Evolutionary conservation across 148 eudicot genomes (phyloP).

Genomic region (Vaccinium corymbosum): DNA sequence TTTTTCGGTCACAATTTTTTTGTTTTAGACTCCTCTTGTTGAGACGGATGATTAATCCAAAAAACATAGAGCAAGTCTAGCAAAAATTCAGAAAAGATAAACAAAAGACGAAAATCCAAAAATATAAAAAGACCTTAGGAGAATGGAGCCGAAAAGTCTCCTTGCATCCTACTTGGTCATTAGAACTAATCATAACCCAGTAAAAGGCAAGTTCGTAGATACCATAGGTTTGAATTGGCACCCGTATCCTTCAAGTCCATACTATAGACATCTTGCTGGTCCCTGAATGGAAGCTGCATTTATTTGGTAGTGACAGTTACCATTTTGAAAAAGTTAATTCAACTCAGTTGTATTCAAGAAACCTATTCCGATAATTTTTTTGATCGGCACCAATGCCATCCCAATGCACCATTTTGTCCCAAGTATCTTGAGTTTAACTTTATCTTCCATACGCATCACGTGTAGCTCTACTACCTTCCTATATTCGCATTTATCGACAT

Average conservation of each 20-base stretch:
- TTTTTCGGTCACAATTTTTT: too few species aligned
- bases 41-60: too few species aligned
- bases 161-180: background rate
- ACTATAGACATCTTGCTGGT: background rate
- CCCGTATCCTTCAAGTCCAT: background rate
- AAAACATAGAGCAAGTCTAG: too few species aligned
- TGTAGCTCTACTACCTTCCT: background rate
- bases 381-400: background rate
- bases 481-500: background rate
- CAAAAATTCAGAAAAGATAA: too few species aligned
- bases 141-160: background rate
- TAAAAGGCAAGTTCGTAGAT: background rate
- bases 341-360: background rate
- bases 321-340: background rate
- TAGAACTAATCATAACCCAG: constrained; percentile 7
- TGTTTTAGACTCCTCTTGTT: too few species aligned
- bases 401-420: background rate
- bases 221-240: background rate
- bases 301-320: background rate
- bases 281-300: background rate
- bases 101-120: too few species aligned
- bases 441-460: background rate
- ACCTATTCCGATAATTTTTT: background rate
- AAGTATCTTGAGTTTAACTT: constrained; percentile 2
- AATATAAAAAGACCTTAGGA: too few species aligned